Percentiles rank a stretch among this genome's conserved stretches.
These are phyloP conservation scores for Fonsecaea nubica DNA, from an alignment of 2,329 filamentous ascomycete species.

Conservation along the genomic window DNA sequence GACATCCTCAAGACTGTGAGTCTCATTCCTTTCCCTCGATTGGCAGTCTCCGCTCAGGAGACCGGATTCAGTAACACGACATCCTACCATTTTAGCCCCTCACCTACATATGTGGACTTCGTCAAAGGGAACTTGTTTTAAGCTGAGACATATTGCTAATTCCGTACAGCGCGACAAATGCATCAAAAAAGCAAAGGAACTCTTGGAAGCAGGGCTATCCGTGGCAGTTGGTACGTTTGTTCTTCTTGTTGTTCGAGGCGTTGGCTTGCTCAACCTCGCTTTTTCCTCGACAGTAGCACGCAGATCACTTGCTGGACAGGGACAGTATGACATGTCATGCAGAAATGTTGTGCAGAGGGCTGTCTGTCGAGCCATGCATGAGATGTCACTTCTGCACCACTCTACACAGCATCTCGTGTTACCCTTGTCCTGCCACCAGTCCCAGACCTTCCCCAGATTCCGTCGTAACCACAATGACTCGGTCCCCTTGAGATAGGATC, in stretches of 20 bases:
- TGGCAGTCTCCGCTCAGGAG: not conserved
- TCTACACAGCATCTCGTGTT: conserved; percentile 1
- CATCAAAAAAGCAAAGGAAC: conserved; percentile 72
- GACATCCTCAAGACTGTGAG: conserved; percentile 77
- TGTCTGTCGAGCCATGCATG: not conserved
- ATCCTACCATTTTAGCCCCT: conserved; percentile 24
- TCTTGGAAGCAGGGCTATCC: conserved; percentile 69
- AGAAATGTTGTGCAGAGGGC: conserved; percentile 14
- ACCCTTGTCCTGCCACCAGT: not conserved
- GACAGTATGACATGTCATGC: not conserved
- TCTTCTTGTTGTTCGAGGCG: conserved; percentile 9
- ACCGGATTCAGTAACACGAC: conserved; percentile 17
- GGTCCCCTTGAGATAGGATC: not conserved
- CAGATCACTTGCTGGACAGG: not conserved
- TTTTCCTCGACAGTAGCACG: conserved; percentile 14
- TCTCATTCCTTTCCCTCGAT: conserved; percentile 21
- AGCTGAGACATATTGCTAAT: conserved; percentile 31
- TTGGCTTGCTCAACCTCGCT: conserved; percentile 7
- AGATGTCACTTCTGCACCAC: conserved; percentile 10
- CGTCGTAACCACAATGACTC: conserved; percentile 1
- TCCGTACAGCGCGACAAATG: conserved; percentile 63
- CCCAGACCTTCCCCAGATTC: conserved; percentile 18
- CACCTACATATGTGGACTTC: conserved; percentile 35
- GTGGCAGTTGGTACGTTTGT: conserved; percentile 74
- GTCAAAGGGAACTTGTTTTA: conserved; percentile 58